Evolutionary conservation across 202 grass and related monocot species (phyloP).

Genomic region (Panicum hallii): DNA sequence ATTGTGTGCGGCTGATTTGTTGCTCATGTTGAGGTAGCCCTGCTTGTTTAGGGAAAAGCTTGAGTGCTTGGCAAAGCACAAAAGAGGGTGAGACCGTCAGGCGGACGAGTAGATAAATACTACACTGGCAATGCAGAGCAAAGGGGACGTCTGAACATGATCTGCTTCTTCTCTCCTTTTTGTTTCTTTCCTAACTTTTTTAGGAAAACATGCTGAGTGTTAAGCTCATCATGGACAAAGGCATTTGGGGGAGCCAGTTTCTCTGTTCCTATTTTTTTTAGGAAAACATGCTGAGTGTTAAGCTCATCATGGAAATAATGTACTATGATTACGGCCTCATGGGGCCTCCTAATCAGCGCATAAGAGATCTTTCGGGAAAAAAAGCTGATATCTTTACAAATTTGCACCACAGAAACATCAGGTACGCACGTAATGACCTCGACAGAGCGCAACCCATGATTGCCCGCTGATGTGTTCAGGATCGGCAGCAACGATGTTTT

Average conservation of each 20-base stretch:
- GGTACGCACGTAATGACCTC: background rate
- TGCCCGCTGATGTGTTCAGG: background rate
- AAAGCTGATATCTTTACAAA: background rate
- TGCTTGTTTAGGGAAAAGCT: background rate
- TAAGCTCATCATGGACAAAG: conserved; percentile 3
- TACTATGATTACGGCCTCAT: background rate
- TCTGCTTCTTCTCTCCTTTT: conserved; percentile 14
- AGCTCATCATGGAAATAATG: background rate
- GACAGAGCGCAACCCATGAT: conserved; percentile 4
- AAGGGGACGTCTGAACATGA: conserved; percentile 17
- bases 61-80: conserved; percentile 13
- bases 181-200: conserved; percentile 12
- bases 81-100: background rate
- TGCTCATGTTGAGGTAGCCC: background rate
- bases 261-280: background rate
- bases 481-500: background rate
- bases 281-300: background rate
- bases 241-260: background rate
- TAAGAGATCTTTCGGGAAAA: background rate
- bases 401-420: conserved; percentile 2
- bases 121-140: background rate
- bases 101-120: background rate
- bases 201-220: background rate
- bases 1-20: background rate
- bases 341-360: conserved; percentile 16